phyloP scores from a whole-genome alignment of 495 filamentous ascomycete genomes.

The Aspergillus incahuasiensis region DNA sequence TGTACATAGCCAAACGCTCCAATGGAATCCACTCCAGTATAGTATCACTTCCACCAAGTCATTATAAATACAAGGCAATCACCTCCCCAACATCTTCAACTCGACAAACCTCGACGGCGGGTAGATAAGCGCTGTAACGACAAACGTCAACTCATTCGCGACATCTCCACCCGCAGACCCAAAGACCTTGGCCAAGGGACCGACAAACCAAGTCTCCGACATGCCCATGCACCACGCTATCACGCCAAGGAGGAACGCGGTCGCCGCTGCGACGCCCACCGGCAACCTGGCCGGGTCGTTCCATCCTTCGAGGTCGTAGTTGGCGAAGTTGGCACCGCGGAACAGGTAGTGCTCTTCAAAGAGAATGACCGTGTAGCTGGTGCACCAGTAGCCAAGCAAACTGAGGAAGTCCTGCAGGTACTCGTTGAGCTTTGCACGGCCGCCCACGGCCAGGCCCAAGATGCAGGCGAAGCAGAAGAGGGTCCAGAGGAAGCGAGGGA shows the following conservation, averaged over 20 bases:
- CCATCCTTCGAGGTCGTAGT: conserved; percentile 7
- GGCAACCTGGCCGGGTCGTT: conserved; percentile 7
- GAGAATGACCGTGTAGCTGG: conserved; percentile 48
- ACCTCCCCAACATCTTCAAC: conserved; percentile 3
- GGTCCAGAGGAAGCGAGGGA: conserved; percentile 2
- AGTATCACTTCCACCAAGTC: too few species aligned
- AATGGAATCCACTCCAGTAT: too few species aligned
- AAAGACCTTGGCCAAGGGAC: conserved; percentile 45
- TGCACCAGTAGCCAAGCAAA: conserved; percentile 53
- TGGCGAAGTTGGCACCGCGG: conserved; percentile 25
- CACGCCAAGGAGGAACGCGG: neutral
- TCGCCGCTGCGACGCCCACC: neutral
- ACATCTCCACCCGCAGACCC: conserved; percentile 50
- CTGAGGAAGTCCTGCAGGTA: conserved; percentile 42
- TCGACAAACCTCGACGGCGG: conserved; percentile 38
- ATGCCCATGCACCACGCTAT: conserved; percentile 8
- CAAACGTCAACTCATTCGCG: conserved; percentile 50
- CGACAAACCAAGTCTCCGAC: conserved; percentile 26
- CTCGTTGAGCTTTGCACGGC: neutral
- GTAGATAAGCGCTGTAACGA: conserved; percentile 40
- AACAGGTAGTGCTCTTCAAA: conserved; percentile 53
- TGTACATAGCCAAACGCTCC: too few species aligned
- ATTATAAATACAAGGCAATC: too few species aligned
- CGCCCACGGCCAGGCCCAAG: neutral
- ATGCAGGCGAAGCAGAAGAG: conserved; percentile 6